Evolutionary conservation across 345 rosid genomes (phyloP), one percentile per base, ranked within the genome.

Genomic region (Punica granatum): DNA sequence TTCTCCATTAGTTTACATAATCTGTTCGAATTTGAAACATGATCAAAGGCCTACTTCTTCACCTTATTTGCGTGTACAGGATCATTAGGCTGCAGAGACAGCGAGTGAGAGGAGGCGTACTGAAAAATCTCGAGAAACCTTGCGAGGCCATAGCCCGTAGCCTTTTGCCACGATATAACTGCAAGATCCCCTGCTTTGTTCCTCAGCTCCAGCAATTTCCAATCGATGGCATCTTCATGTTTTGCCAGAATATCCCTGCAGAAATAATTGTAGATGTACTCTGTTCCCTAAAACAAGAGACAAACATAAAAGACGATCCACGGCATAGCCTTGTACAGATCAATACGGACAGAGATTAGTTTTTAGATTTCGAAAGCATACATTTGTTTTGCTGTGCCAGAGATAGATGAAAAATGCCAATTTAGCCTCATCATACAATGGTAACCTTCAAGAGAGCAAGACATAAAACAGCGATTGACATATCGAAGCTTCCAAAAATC

Each of bases 351-450:
- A 56, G 61, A 26, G 25, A n/a, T 28, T 13, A 56, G 25, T 33
- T 56, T 13, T 18, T 1, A 14, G 33, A 4, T 56, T 14, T 6
- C 1, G 19, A 26, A 26, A 56, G 60, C 84, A 39, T 81, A 90
- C 96, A 70, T 77, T 87, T 42, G 98, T 87, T 79, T 83, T 80
- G 1, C 86, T 88, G 72, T 85, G 82, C 96, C 97, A 87, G 31
- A 92, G 79, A 76, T 90, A 88, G 65, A 90, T 41, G 67, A 87
- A 79, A 72, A 88, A 80, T 51, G 90, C 94, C 80, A 93, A 72
- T 76, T 90, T 88, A 51, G 88, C 97, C 76, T 88, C 96, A 41
- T 80, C 79, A 60, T 90, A 88, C 92, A 90, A 77, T 1, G 94
- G 96, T 62, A 93, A 78, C 94, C 97, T 90, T 72, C 72, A 59